Conservation (phyloP, 805 yeast genomes). For the Lachancea quebecensis region DNA sequence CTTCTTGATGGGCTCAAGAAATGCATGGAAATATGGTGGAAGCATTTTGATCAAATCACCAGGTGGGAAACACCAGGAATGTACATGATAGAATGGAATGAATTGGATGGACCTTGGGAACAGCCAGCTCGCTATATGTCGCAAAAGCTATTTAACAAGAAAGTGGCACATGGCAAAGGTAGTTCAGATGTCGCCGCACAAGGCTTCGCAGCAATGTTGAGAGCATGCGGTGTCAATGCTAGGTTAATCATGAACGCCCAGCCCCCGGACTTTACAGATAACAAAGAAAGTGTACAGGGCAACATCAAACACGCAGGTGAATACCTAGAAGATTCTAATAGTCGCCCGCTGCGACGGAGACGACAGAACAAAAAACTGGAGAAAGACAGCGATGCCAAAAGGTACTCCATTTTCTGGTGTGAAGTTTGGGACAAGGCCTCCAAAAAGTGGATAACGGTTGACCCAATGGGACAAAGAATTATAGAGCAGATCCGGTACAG, state of each 20-base stretch:
- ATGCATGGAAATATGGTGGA: constrained; percentile 56
- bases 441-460: constrained; percentile 77
- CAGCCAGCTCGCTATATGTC: constrained; percentile 20
- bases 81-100: constrained; percentile 44
- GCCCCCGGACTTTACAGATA: constrained; percentile 74
- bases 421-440: constrained; percentile 83
- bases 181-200: constrained; percentile 76
- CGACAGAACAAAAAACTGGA: background rate
- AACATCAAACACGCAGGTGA: background rate
- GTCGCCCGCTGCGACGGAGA: background rate
- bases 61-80: constrained; percentile 26
- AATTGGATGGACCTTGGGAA: constrained; percentile 28
- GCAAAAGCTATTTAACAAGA: constrained; percentile 37
- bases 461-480: constrained; percentile 59
- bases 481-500: constrained; percentile 57
- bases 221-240: constrained; percentile 65
- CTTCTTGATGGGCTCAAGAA: constrained; percentile 72
- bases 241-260: constrained; percentile 79
- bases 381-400: constrained; percentile 4
- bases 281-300: constrained; percentile 7
- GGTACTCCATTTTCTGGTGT: constrained; percentile 80
- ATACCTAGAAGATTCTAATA: background rate
- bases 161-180: constrained; percentile 48
- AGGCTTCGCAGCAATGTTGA: constrained; percentile 71
- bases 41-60: constrained; percentile 43